Evolutionary conservation across 2,329 filamentous ascomycete species (phyloP).

Genomic region (Trichoderma atroviride): DNA sequence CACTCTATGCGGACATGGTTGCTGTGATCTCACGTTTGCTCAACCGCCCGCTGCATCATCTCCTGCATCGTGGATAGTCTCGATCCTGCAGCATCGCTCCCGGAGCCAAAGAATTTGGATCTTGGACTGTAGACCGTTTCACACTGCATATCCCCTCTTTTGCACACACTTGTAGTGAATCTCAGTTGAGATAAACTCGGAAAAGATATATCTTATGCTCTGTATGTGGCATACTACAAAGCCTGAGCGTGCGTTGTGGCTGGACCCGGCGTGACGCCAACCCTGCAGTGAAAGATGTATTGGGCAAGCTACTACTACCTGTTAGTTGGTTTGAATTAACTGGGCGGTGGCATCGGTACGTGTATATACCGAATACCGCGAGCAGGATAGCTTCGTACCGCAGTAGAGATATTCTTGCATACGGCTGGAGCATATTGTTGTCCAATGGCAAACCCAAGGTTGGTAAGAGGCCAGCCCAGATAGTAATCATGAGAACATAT

Average conservation of each 20-base stretch:
- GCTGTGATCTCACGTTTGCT: not conserved
- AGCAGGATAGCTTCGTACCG: not conserved
- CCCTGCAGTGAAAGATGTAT: not conserved
- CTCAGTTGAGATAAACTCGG: not conserved
- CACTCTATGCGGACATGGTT: slow-evolving; percentile 1
- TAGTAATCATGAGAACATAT: not conserved
- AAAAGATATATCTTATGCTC: not conserved
- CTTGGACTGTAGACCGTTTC: not conserved
- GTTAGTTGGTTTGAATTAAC: not conserved
- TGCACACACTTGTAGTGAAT: not conserved
- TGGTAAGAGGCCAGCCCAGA: not conserved
- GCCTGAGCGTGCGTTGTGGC: not conserved
- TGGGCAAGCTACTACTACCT: not conserved
- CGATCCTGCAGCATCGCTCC: slow-evolving; percentile 18
- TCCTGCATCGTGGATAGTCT: slow-evolving; percentile 11
- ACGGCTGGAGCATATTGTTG: not conserved
- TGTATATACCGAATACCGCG: not conserved
- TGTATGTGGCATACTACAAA: not conserved
- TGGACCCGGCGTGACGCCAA: slow-evolving; percentile 2
- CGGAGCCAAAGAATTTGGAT: not conserved
- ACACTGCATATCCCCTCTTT: not conserved
- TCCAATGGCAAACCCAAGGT: not conserved
- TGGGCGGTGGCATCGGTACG: not conserved
- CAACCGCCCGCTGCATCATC: slow-evolving; percentile 9
- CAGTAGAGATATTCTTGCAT: not conserved